Percentiles rank a stretch among this genome's conserved stretches.
Evolutionary conservation across 169 alveolate genomes (phyloP).

Genomic region (Eimeria sp.): DNA sequence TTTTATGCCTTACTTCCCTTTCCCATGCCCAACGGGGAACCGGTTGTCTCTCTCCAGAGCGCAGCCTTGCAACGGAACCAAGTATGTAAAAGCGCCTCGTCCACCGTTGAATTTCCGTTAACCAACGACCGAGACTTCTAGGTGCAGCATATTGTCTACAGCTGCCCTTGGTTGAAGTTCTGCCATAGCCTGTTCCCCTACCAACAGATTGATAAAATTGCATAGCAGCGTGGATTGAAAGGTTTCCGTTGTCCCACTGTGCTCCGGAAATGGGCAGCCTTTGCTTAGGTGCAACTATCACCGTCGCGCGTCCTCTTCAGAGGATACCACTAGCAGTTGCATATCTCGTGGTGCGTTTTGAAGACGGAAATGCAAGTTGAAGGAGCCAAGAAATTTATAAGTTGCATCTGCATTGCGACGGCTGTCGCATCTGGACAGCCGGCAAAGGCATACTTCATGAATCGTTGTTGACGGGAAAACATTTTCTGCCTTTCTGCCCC

Average conservation of each 20-base stretch:
- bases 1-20: background rate
- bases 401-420: background rate
- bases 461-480: background rate
- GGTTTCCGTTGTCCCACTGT: background rate
- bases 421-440: background rate
- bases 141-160: background rate
- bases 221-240: background rate
- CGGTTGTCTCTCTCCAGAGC: background rate
- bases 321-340: background rate
- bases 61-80: background rate
- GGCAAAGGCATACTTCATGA: background rate
- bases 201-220: background rate
- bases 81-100: background rate
- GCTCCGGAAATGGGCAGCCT: background rate
- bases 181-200: background rate
- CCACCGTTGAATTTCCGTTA: background rate
- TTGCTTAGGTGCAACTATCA: background rate
- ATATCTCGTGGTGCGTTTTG: background rate
- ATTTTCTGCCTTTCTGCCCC: too few species aligned
- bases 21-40: background rate
- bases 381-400: background rate
- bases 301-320: background rate
- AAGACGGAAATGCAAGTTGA: background rate
- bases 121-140: background rate
- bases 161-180: background rate